A percentile compares a stretch with the other conserved stretches of the same genome.
phyloP scores from a whole-genome alignment of 108 stramenopile species.

The Pseudonitzschia delicatissima region DNA sequence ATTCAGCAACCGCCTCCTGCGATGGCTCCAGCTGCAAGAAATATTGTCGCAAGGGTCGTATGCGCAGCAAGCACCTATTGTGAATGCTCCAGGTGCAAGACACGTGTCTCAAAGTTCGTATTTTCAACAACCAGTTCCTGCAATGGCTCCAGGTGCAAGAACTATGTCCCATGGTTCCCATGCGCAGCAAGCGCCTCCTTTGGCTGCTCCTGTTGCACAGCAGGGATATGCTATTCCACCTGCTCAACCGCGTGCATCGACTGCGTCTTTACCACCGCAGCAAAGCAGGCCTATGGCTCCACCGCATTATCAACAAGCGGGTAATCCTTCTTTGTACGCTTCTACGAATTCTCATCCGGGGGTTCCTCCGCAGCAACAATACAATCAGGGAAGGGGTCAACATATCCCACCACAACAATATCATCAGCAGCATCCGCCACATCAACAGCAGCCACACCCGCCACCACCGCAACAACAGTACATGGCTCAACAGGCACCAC shows the following conservation, averaged over 20 bases:
- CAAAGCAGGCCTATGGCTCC: not conserved
- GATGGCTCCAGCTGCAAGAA: too few relatives aligned
- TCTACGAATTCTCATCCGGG: not conserved
- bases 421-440: conserved; percentile 18
- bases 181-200: too few relatives aligned
- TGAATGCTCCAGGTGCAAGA: too few relatives aligned
- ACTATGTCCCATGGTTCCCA: too few relatives aligned
- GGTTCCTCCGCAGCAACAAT: conserved; percentile 11
- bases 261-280: not conserved
- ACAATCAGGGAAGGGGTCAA: conserved; percentile 12
- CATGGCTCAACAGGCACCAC: conserved; percentile 9
- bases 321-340: not conserved
- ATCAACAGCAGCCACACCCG: not conserved
- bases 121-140: too few relatives aligned
- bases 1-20: too few relatives aligned
- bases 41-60: too few relatives aligned
- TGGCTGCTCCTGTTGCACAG: too few relatives aligned
- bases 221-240: too few relatives aligned
- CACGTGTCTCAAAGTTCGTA: too few relatives aligned
- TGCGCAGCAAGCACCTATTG: too few relatives aligned
- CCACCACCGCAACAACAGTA: conserved; percentile 2
- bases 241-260: not conserved
- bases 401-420: not conserved
- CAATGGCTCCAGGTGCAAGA: too few relatives aligned
- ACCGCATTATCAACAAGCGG: conserved; percentile 1